These are phyloP conservation scores for Coemansia sp. DNA, from an alignment of 192 early-diverging fungal species.

Conservation along the genomic window DNA sequence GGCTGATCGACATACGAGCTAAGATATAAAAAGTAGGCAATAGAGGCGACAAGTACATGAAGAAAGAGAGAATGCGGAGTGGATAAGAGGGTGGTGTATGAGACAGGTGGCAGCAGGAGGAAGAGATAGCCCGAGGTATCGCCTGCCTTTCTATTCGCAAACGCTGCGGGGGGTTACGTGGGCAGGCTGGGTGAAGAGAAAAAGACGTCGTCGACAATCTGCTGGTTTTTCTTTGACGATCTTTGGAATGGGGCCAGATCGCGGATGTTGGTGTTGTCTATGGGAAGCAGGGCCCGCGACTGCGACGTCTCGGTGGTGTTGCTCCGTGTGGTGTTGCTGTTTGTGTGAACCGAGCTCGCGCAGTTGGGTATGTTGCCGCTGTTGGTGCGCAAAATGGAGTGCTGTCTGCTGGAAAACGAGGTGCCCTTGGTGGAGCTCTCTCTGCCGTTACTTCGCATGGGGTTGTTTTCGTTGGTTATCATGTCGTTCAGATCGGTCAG, in stretches of 20 bases:
- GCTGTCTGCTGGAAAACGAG: constrained; percentile 37
- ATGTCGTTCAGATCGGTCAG: constrained; percentile 50
- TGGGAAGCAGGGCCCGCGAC: constrained; percentile 46
- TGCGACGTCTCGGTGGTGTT: constrained; percentile 46
- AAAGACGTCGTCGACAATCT: constrained; percentile 46
- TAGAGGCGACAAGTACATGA: too few relatives aligned
- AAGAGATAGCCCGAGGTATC: too few relatives aligned
- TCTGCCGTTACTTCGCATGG: constrained; percentile 15
- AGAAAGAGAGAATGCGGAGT: too few relatives aligned
- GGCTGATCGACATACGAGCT: too few relatives aligned
- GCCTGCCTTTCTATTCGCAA: too few relatives aligned
- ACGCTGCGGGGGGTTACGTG: constrained; percentile 14
- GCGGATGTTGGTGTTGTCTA: constrained; percentile 48
- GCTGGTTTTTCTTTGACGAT: constrained; percentile 47
- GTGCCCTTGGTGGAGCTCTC: constrained; percentile 38
- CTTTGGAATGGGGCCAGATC: constrained; percentile 51
- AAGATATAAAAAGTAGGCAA: too few relatives aligned
- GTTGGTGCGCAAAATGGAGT: constrained; percentile 16
- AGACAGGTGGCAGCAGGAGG: too few relatives aligned
- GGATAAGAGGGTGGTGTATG: too few relatives aligned
- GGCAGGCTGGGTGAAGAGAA: constrained; percentile 31
- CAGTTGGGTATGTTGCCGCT: constrained; percentile 14
- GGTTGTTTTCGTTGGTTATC: constrained; percentile 30
- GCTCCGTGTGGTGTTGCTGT: constrained; percentile 23
- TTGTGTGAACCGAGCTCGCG: constrained; percentile 27